Evolutionary conservation across 1,284 basidiomycete species (phyloP).

Genomic region (Irpex sp.): DNA sequence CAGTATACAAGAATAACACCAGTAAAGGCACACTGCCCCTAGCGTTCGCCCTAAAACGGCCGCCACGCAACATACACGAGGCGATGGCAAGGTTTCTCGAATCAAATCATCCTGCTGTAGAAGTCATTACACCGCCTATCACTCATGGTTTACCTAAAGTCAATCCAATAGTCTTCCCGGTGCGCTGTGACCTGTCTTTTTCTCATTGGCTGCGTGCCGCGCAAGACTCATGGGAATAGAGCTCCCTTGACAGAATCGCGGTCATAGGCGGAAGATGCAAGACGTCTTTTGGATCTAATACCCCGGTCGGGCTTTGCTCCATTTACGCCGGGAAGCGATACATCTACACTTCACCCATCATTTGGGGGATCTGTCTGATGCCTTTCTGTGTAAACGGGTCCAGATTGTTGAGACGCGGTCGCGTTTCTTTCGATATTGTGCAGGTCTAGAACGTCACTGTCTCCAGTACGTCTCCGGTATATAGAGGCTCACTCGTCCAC

Average conservation of each 20-base stretch:
- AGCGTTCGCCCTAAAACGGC: constrained; percentile 6
- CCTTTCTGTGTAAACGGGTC: not conserved
- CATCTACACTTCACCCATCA: constrained; percentile 7
- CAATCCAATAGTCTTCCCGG: constrained; percentile 1
- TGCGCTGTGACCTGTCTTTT: constrained; percentile 3
- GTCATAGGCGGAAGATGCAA: constrained; percentile 9
- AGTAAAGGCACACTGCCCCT: constrained; percentile 5
- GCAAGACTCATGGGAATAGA: constrained; percentile 8
- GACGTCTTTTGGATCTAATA: constrained; percentile 3
- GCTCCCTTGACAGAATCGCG: constrained; percentile 8
- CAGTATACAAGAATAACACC: not conserved
- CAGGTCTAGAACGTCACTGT: not conserved
- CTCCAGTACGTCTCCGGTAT: not conserved
- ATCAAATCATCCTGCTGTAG: constrained; percentile 8
- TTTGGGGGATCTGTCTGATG: constrained; percentile 3
- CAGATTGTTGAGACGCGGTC: constrained; percentile 3
- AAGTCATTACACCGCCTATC: constrained; percentile 12
- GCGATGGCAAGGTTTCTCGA: constrained; percentile 11
- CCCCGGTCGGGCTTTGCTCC: constrained; percentile 1
- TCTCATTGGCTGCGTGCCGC: constrained; percentile 2
- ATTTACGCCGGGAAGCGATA: constrained; percentile 6
- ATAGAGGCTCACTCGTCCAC: not conserved
- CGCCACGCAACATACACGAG: constrained; percentile 14
- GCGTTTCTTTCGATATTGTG: not conserved
- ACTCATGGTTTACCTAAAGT: constrained; percentile 13